phyloP scores from a whole-genome alignment of 805 yeast species.

The Metschnikowia colocasiae region DNA sequence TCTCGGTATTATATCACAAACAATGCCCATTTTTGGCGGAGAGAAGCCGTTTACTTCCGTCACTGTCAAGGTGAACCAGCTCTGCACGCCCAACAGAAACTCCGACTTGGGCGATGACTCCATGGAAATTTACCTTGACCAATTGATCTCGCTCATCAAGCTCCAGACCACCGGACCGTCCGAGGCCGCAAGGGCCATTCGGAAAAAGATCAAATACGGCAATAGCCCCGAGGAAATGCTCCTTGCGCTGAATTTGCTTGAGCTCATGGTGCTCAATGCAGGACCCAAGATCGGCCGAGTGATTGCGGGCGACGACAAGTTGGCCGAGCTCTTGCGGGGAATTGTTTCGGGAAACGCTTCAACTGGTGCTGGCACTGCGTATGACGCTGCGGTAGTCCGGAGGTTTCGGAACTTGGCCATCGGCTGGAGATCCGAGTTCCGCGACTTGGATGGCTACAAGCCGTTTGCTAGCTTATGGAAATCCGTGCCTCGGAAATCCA shows the following conservation, averaged over 20 bases:
- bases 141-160: slow-evolving; percentile 51
- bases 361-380: slow-evolving; percentile 36
- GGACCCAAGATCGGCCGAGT: slow-evolving; percentile 37
- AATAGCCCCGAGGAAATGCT: slow-evolving; percentile 51
- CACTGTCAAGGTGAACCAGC: slow-evolving; percentile 58
- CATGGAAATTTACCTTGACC: slow-evolving; percentile 48
- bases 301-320: slow-evolving; percentile 64
- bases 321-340: slow-evolving; percentile 60
- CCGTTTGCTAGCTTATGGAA: slow-evolving; percentile 47
- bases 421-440: slow-evolving; percentile 65
- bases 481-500: slow-evolving; percentile 9
- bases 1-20: no score
- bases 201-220: slow-evolving; percentile 91
- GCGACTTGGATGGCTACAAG: slow-evolving; percentile 45
- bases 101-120: slow-evolving; percentile 34
- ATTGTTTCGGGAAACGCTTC: slow-evolving; percentile 39
- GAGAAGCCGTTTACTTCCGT: slow-evolving; percentile 70
- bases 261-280: slow-evolving; percentile 41
- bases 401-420: slow-evolving; percentile 49
- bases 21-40: slow-evolving; percentile 43
- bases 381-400: slow-evolving; percentile 41
- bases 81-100: slow-evolving; percentile 41
- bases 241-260: slow-evolving; percentile 52
- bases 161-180: slow-evolving; percentile 39
- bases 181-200: slow-evolving; percentile 88